A percentile compares a stretch with the other conserved stretches of the same genome.
These are phyloP conservation scores for Graphilbum ipis-grandicollis DNA, from an alignment of 2,329 filamentous ascomycete genomes.

Conservation along the genomic window DNA sequence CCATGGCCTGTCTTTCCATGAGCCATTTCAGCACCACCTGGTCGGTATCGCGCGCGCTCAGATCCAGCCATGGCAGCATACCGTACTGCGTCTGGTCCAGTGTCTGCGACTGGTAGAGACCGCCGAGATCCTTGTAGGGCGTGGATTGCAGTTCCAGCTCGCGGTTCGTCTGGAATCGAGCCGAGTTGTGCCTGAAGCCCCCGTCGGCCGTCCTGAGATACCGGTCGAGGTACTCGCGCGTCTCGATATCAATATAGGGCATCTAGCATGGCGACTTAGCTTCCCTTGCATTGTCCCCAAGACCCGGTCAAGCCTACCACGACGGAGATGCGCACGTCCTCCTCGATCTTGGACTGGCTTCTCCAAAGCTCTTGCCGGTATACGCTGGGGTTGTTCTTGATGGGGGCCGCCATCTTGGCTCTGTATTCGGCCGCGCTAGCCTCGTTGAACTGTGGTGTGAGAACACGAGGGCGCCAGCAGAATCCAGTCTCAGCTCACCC, in stretches of 20 bases:
- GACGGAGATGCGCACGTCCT: not conserved
- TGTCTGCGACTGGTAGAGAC: not conserved
- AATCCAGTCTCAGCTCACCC: too few species aligned
- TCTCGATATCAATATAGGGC: not conserved
- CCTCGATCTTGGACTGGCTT: not conserved
- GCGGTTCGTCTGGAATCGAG: too few species aligned
- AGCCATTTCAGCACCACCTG: slow-evolving; percentile 1
- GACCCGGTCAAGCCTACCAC: not conserved
- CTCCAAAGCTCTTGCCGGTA: not conserved
- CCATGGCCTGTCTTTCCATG: not conserved
- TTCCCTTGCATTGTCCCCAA: too few species aligned
- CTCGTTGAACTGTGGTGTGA: too few species aligned
- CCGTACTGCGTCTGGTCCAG: not conserved
- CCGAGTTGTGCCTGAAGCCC: too few species aligned
- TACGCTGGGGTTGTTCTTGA: too few species aligned
- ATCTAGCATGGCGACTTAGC: not conserved
- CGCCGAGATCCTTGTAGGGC: not conserved
- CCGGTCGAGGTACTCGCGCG: not conserved
- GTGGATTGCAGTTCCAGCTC: not conserved
- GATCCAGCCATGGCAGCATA: not conserved
- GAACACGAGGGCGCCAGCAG: too few species aligned
- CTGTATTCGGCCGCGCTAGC: too few species aligned
- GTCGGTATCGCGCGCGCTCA: not conserved
- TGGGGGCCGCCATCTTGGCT: too few species aligned
- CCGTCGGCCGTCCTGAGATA: too few species aligned